Conservation (phyloP, 2,329 filamentous ascomycete genomes). For the Sporothrix sp. region DNA sequence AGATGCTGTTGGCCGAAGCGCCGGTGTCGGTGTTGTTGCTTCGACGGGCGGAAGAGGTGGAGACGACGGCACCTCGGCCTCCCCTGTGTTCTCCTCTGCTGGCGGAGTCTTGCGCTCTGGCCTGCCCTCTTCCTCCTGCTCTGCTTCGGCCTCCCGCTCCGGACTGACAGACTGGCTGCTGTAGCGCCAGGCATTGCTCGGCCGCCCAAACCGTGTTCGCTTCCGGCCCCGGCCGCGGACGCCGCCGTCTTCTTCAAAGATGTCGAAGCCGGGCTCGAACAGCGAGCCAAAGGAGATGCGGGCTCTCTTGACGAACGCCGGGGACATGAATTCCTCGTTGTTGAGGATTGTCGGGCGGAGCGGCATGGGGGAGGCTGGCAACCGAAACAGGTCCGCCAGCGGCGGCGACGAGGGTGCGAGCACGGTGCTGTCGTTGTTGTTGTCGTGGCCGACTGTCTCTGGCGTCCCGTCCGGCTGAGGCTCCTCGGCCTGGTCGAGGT, state of each 20-base stretch:
- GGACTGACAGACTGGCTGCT: constrained; percentile 62
- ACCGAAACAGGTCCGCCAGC: constrained; percentile 6
- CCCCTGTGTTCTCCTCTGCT: not conserved
- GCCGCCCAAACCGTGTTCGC: constrained; percentile 56
- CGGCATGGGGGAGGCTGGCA: not conserved
- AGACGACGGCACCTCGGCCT: not conserved
- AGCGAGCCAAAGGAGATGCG: constrained; percentile 60
- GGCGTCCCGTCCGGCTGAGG: not conserved
- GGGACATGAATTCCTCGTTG: constrained; percentile 57
- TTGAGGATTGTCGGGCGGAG: not conserved
- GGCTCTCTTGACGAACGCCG: constrained; percentile 66
- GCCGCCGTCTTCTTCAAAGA: constrained; percentile 60
- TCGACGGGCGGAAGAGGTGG: not conserved
- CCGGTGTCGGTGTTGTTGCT: constrained; percentile 5
- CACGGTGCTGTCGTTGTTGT: not conserved
- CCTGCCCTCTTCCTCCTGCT: not conserved
- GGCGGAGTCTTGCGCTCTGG: not conserved
- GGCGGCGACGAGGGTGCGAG: constrained; percentile 13
- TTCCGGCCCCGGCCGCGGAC: constrained; percentile 55
- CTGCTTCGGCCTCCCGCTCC: constrained; percentile 34
- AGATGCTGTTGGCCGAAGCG: constrained; percentile 1
- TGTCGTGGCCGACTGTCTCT: not conserved
- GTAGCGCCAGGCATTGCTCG: constrained; percentile 65
- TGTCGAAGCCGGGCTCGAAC: constrained; percentile 54
- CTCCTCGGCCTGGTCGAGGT: constrained; percentile 39